Conservation (phyloP, 2,329 filamentous ascomycete species). For the Phialophora tarda region DNA sequence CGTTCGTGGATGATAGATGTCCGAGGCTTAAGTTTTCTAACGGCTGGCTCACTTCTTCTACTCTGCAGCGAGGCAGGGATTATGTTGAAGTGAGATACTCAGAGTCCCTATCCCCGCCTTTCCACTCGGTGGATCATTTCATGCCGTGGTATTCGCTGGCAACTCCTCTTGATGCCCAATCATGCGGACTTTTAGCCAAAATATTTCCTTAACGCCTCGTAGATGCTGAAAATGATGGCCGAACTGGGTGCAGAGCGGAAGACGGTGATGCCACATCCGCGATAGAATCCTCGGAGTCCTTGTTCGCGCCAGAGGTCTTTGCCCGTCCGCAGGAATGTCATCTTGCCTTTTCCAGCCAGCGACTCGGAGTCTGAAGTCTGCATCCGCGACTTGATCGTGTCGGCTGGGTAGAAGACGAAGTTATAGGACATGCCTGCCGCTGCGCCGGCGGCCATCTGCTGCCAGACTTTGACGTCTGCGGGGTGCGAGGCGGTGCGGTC, state of each 20-base stretch:
- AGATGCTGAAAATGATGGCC: conserved; percentile 97
- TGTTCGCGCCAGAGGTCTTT: conserved; percentile 78
- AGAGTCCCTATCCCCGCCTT: no score
- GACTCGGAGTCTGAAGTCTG: conserved; percentile 65
- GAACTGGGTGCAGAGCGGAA: conserved; percentile 87
- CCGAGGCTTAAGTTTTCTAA: no score
- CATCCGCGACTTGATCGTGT: conserved; percentile 97
- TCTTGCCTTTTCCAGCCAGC: conserved; percentile 45
- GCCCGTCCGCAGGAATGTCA: conserved; percentile 72
- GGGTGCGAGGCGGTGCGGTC: conserved; percentile 48
- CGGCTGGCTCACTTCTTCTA: no score
- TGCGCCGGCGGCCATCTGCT: conserved; percentile 86
- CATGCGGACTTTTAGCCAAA: conserved; percentile 51
- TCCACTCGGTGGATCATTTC: no score
- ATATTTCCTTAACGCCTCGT: conserved; percentile 78
- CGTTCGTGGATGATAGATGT: no score
- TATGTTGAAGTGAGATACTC: no score
- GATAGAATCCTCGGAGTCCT: conserved; percentile 83
- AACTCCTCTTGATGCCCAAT: not conserved
- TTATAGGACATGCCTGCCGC: conserved; percentile 93
- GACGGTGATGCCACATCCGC: conserved; percentile 93
- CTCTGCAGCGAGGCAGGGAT: no score
- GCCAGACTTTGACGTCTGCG: conserved; percentile 70
- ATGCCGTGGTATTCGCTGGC: no score
- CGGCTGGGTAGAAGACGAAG: conserved; percentile 94